Base-by-base conservation (phyloP, 2,329 filamentous ascomycete species). In the Parascedosporium putredinis region DNA sequence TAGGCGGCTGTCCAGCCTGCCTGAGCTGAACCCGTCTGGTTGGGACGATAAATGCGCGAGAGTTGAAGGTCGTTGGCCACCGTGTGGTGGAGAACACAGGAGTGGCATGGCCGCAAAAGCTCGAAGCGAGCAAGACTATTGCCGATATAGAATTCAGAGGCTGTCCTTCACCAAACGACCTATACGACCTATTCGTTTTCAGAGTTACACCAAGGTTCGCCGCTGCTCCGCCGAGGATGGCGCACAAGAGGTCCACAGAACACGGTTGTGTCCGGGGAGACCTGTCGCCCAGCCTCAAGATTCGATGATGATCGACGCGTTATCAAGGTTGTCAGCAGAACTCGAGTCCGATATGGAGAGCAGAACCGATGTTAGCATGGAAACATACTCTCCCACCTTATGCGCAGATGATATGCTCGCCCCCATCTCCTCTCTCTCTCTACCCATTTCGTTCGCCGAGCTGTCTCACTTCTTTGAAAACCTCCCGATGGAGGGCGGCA, bases 71-170 rank as follows among this genome's bases (percentile, higher is more conserved):
- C 9, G 33, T 18, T 25, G 25, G n/a, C 27, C 23, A n/a, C 14
- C 22, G 8, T 16, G 16, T 31, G n/a, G 25, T 22, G 63, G 64
- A 58, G 62, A 62, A 57, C 58, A 54, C 53, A 64, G 62, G 62
- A 62, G 63, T 66, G 67, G 64, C 68, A 70, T 70, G 72, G 67
- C 72, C 73, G 71, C 68, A 69, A 75, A 72, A 68, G 62, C 58
- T 29, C 16, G 23, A 24, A 27, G 5, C 7, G 40, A 50, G 8
- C 36, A 33, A 24, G 38, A 40, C 52, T 62, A 59, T 56, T 47
- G 47, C 53, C 43, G 50, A 56, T 18, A 50, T 43, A 43, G 29
- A n/a, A 34, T 45, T 16, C 34, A 47, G 9, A 33, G 50, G 36
- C 51, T 57, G 6, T 58, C 50, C 45, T 49, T 57, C 27, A 55